phyloP scores from a whole-genome alignment of 2,329 filamentous ascomycete genomes.

The Aspergillus cejpii region DNA sequence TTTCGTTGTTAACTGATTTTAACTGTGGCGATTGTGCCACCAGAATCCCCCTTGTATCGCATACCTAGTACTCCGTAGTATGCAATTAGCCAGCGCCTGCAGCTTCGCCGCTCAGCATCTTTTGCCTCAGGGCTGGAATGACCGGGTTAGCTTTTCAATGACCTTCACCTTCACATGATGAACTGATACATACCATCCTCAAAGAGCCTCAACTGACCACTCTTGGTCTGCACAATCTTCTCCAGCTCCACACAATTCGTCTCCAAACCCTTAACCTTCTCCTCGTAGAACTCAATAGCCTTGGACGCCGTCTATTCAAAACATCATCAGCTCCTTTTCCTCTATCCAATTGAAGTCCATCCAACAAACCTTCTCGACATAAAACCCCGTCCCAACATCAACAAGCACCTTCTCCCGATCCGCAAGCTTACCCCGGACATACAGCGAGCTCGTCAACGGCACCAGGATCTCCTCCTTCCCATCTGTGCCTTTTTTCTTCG shows the following conservation, averaged over 20 bases:
- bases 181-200: constrained; percentile 64
- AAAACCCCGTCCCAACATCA: constrained; percentile 89
- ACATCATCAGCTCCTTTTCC: too few relatives aligned
- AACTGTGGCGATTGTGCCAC: background rate
- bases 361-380: constrained; percentile 72
- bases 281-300: constrained; percentile 60
- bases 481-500: constrained; percentile 30
- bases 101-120: constrained; percentile 44
- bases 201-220: constrained; percentile 73
- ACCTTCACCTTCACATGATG: background rate
- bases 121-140: constrained; percentile 45
- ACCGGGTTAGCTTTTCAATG: constrained; percentile 15
- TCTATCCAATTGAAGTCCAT: too few relatives aligned
- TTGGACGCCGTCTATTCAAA: constrained; percentile 48
- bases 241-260: constrained; percentile 62
- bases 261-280: constrained; percentile 60
- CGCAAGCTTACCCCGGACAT: constrained; percentile 76
- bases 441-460: constrained; percentile 90
- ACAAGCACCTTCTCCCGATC: constrained; percentile 73
- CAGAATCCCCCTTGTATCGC: too few relatives aligned
- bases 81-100: constrained; percentile 23
- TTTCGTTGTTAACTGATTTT: background rate
- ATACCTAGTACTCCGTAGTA: too few relatives aligned
- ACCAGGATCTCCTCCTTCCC: constrained; percentile 61
- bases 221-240: constrained; percentile 66